Percentiles rank a stretch among this genome's conserved stretches.
Evolutionary conservation across 352 stramenopile genomes (phyloP).

Genomic region (Globisporangium cylindrosporum): DNA sequence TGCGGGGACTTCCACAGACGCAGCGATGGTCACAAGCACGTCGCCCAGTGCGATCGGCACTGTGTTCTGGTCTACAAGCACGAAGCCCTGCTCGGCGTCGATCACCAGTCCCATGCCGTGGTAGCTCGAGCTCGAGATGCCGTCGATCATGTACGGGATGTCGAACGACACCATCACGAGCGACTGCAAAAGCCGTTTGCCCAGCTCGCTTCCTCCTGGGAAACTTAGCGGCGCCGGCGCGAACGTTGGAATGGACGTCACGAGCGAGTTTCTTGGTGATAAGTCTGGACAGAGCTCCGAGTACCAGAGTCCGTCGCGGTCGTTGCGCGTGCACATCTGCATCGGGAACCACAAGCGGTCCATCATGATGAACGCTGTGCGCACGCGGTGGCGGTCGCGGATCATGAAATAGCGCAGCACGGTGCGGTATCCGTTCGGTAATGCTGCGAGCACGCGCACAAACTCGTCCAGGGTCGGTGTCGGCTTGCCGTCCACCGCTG

Average conservation of each 20-base stretch:
- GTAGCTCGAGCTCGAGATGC: conserved; percentile 87
- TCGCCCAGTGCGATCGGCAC: conserved; percentile 87
- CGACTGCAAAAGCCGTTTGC: conserved; percentile 72
- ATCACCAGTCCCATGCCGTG: conserved; percentile 89
- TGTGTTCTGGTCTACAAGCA: conserved; percentile 93
- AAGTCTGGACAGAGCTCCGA: conserved; percentile 30
- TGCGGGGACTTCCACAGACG: conserved; percentile 82
- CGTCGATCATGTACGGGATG: conserved; percentile 91
- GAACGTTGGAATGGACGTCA: conserved; percentile 44
- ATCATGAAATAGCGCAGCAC: conserved; percentile 88
- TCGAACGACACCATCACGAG: conserved; percentile 92
- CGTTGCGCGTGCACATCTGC: conserved; percentile 73
- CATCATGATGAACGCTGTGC: conserved; percentile 87
- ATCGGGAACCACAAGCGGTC: conserved; percentile 89
- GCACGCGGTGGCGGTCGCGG: conserved; percentile 78
- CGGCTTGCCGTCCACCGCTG: conserved; percentile 67
- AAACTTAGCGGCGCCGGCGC: conserved; percentile 63
- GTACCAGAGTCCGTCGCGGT: conserved; percentile 73
- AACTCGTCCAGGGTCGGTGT: conserved; percentile 86
- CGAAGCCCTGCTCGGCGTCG: conserved; percentile 75
- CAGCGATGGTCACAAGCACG: conserved; percentile 86
- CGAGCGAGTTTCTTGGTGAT: conserved; percentile 10
- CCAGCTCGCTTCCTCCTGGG: conserved; percentile 55
- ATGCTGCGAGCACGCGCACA: conserved; percentile 58
- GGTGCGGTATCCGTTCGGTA: conserved; percentile 79